A percentile compares a stretch with the other conserved stretches of the same genome.
These are phyloP conservation scores for Tetradesmus obliquus DNA, from an alignment of 139 green algal genomes.

Conservation along the genomic window DNA sequence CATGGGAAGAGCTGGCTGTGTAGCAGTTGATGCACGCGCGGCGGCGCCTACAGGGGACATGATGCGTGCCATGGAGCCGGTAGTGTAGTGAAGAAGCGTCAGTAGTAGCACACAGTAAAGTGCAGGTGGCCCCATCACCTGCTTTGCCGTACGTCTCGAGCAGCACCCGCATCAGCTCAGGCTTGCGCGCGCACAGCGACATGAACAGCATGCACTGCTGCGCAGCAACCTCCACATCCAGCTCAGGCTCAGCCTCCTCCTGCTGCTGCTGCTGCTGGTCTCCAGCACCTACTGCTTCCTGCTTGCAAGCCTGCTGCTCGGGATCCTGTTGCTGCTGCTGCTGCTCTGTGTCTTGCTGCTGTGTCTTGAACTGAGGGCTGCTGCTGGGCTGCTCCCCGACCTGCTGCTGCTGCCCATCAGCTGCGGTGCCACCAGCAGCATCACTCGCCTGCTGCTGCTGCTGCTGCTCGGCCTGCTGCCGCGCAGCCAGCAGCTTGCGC, in stretches of 20 bases:
- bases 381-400: constrained; percentile 5
- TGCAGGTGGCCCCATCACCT: constrained; percentile 32
- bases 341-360: not conserved
- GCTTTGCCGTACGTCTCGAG: constrained; percentile 58
- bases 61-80: too few species aligned
- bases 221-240: constrained; percentile 50
- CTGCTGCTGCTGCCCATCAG: constrained; percentile 9
- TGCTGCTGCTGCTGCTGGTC: constrained; percentile 22
- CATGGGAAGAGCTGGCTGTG: not conserved
- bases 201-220: constrained; percentile 71
- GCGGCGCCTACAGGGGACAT: not conserved
- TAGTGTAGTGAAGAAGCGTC: not conserved
- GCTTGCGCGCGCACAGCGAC: constrained; percentile 74
- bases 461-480: not conserved
- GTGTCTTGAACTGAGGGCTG: not conserved
- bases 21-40: not conserved
- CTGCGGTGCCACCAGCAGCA: not conserved
- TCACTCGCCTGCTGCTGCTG: not conserved
- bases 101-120: not conserved
- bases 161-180: constrained; percentile 68
- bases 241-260: not conserved
- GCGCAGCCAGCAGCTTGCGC: not conserved
- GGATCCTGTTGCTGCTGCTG: constrained; percentile 28
- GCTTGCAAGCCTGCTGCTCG: constrained; percentile 7
- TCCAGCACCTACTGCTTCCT: not conserved